Base-by-base conservation (phyloP, 169 alveolate genomes). In the Hepatocystis sp. region DNA sequence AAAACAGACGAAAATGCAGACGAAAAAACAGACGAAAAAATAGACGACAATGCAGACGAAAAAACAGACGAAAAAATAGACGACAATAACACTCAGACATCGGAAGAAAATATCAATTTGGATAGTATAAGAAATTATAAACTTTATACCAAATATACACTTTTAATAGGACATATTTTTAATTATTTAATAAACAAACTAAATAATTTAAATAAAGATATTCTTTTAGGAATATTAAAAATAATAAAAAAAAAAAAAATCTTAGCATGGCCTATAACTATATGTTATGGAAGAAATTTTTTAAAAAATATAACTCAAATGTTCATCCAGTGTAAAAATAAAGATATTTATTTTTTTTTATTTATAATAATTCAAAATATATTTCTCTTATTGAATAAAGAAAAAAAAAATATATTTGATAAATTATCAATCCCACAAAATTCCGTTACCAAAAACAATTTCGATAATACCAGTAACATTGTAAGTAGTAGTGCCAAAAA, bases 341-440 rank as follows among this genome's bases (percentile, higher is more conserved):
- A 19, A 39, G 89, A 78, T 10, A 40, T 49, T 0, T 78, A 78
- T 53, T 78, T 78, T 27, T 51, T 78, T 52, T 42, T 61, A 17
- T 78, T 25, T 52, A 40, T 78, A 53, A 30, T 63, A 47, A 78
- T 78, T 21, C 67, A 63, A 47, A 78, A 78, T 15, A 61, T 78
- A 34, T 47, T 78, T 47, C 67, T 46, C 11, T 65, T 78, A 21
- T 78, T 34, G 34, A 78, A 78, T 78, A 68, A 78, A 40, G 61
- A 51, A 55, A 78, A 63, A 52, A 63, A 39, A 71, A 71, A 42
- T 15, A 15, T 71, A 34, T 56, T 56, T 71, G 44, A 25, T 19
- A 71, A 56, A 44, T 56, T 71, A 42, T 17, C 55, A 13, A 71
- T 42, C n/a, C 2, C 13, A 4, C 36, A 56, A 21, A 0, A 27